These are phyloP conservation scores for Senna tora DNA, from an alignment of 306 rosid species.

Conservation along the genomic window DNA sequence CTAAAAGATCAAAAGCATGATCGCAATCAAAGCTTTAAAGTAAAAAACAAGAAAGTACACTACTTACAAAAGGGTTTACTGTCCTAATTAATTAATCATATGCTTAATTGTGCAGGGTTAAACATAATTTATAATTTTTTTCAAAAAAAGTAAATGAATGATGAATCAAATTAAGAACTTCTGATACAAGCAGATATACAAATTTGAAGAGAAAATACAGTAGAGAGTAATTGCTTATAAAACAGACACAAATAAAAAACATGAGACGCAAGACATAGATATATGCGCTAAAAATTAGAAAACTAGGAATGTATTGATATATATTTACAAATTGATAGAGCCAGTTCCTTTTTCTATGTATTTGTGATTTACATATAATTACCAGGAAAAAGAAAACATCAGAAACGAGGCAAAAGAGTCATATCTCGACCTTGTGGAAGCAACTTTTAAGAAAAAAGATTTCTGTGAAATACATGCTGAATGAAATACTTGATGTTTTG, in stretches of 20 bases:
- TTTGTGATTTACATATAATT: background rate
- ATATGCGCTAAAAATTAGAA: background rate
- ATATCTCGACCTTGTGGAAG: constrained; percentile 10
- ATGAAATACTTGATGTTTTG: background rate
- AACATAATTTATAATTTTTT: background rate
- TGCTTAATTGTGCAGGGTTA: background rate
- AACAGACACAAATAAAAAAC: background rate
- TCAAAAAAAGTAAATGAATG: background rate
- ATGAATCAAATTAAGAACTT: constrained; percentile 5
- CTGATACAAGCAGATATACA: background rate
- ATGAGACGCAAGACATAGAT: background rate
- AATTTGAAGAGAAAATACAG: background rate
- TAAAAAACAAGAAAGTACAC: background rate
- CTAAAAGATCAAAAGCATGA: too few relatives aligned
- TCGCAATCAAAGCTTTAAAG: background rate
- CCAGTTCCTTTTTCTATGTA: background rate
- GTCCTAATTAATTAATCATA: background rate
- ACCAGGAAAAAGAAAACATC: background rate
- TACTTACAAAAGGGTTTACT: background rate
- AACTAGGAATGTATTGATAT: background rate
- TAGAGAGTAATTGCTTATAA: background rate
- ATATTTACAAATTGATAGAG: background rate
- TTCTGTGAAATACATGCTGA: background rate
- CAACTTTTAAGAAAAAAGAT: constrained; percentile 2
- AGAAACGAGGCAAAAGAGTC: background rate